Base-by-base conservation (phyloP, 768 basidiomycete species). In the Amanita brunnescens region DNA sequence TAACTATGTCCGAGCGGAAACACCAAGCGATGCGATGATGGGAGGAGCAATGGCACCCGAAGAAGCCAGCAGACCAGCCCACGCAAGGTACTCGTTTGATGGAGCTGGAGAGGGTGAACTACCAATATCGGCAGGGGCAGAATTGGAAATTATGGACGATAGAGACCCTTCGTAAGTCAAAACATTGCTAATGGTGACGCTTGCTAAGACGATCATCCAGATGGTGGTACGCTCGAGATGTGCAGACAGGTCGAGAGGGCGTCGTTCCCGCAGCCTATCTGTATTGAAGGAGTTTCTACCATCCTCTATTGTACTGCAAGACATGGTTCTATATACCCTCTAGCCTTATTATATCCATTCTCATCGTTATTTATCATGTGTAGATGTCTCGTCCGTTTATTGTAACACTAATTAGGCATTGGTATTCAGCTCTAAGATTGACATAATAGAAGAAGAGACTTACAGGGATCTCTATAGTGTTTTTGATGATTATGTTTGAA, bases 151-250 rank as follows among this genome's bases (percentile, higher is more conserved):
- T 30, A 68, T 91, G 45, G 87, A 91, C 64, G 87, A 91, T 64
- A 74, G 77, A 58, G 89, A 92, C 67, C 73, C 78, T 60, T 83
- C 85, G 86, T 90, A 67, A 60, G 86, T 78, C 14, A 47, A 18
- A 13, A 52, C 18, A 13, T n/a, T 40, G 32, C 29, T 32, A 29
- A 44, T 40, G 37, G 18, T 10, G 9, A 37, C 8, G 21, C 6
- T 51, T 51, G 16, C 30, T 55, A 10, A 44, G 37, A 9, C 44
- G n/a, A 47, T 45, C 14, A 39, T 44, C 50, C 54, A 92, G 92
- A 41, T 97, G 93, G 93, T 96, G 92, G 93, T 94, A 88, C 61
- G 89, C 85, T 47, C 79, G 91, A 29, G 89, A 94, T 64, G 70
- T 79, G 18, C 77, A 78, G 47, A 83, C 85, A 42, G 88, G 91